phyloP scores from a whole-genome alignment of 768 basidiomycete genomes.

The Hortiboletus campestris region DNA sequence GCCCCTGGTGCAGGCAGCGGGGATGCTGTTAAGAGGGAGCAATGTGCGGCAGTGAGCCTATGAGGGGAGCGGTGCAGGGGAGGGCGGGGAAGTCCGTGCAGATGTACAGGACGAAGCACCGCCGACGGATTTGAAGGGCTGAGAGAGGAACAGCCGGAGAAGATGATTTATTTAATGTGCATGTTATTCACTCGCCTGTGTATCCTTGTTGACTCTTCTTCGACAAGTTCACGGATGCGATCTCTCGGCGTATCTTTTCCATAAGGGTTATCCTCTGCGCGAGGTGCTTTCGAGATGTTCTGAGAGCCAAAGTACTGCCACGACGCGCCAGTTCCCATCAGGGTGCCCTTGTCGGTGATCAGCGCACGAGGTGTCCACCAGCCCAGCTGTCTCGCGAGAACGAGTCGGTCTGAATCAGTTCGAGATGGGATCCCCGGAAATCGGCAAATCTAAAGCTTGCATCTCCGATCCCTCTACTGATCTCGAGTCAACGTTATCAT shows the following conservation, averaged over 20 bases:
- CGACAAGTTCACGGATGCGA: conserved; percentile 16
- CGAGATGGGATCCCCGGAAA: conserved; percentile 18
- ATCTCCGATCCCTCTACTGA: conserved; percentile 33
- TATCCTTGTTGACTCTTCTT: conserved; percentile 30
- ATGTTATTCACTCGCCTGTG: conserved; percentile 24
- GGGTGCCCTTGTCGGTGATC: conserved; percentile 23
- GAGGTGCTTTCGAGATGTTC: conserved; percentile 20
- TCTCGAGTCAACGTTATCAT: conserved; percentile 35
- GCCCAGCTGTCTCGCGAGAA: neutral
- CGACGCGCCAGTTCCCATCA: conserved; percentile 16
- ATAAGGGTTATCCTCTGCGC: conserved; percentile 28
- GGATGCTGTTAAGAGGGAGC: conserved; percentile 5
- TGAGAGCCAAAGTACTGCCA: conserved; percentile 20
- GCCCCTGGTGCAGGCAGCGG: no score
- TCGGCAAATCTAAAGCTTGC: conserved; percentile 32
- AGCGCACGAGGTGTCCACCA: conserved; percentile 21
- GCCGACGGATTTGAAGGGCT: conserved; percentile 8
- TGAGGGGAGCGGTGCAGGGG: conserved; percentile 2
- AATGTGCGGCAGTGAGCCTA: conserved; percentile 5
- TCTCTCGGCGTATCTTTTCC: conserved; percentile 31
- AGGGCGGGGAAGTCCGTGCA: neutral
- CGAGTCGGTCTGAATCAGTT: conserved; percentile 11
- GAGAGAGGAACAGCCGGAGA: conserved; percentile 6
- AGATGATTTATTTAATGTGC: conserved; percentile 25
- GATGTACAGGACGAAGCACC: conserved; percentile 16